phyloP scores from a whole-genome alignment of 352 stramenopile genomes.

The Pythium aquatile region DNA sequence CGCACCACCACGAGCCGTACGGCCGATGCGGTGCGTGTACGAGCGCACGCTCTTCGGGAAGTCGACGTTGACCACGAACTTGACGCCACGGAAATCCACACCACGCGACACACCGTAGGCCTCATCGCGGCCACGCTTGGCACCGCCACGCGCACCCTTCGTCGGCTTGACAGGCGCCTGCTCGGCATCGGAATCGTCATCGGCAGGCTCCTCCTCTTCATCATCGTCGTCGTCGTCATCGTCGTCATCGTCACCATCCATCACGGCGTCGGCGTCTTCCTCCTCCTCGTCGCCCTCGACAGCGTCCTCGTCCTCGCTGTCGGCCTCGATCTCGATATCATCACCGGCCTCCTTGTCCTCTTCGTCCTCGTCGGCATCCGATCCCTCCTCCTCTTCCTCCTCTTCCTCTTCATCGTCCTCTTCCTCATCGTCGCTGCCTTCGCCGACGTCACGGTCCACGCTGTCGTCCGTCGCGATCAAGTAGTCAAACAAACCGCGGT shows the following conservation, averaged over 20 bases:
- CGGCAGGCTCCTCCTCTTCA: slow-evolving; percentile 39
- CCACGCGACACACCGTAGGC: slow-evolving; percentile 96
- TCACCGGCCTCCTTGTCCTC: slow-evolving; percentile 42
- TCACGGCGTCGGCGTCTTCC: slow-evolving; percentile 79
- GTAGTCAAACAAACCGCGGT: slow-evolving; percentile 98
- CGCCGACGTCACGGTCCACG: slow-evolving; percentile 83
- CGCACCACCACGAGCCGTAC: slow-evolving; percentile 95
- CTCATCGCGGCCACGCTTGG: slow-evolving; percentile 74
- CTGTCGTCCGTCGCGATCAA: slow-evolving; percentile 98
- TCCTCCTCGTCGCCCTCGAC: slow-evolving; percentile 43
- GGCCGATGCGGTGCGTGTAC: slow-evolving; percentile 98
- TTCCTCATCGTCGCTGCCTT: slow-evolving; percentile 62
- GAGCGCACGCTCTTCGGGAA: slow-evolving; percentile 93
- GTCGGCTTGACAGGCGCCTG: slow-evolving; percentile 11
- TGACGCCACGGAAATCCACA: slow-evolving; percentile 98
- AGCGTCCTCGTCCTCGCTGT: slow-evolving; percentile 38
- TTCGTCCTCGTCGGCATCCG: slow-evolving; percentile 40
- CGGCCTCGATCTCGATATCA: slow-evolving; percentile 46
- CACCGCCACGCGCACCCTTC: slow-evolving; percentile 31
- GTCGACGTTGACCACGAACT: slow-evolving; percentile 99
- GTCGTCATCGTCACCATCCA: slow-evolving; percentile 37
- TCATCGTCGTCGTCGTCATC: slow-evolving; percentile 30
- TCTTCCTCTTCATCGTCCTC: slow-evolving; percentile 70
- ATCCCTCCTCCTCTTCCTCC: slow-evolving; percentile 41
- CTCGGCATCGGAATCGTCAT: slow-evolving; percentile 33